A percentile compares a stretch with the other conserved stretches of the same genome.
Evolutionary conservation across 106 monocot species (phyloP).

Genomic region (Agapanthus africanus): DNA sequence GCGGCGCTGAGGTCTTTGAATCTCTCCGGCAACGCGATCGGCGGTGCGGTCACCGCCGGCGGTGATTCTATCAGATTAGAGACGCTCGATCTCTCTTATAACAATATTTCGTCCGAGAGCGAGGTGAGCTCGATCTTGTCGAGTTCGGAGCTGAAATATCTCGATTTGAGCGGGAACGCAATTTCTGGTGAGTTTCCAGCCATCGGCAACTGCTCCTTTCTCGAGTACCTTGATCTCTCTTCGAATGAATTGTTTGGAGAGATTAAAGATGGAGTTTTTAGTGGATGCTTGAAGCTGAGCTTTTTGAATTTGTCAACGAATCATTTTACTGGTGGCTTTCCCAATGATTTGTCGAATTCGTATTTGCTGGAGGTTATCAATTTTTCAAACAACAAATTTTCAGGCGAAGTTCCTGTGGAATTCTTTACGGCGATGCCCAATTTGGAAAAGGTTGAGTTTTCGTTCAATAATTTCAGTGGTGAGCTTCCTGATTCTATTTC

Average conservation of each 20-base stretch:
- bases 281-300: conserved; percentile 22
- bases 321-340: conserved; percentile 47
- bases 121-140: conserved; percentile 38
- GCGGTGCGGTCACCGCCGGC: background rate
- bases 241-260: conserved; percentile 44
- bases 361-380: conserved; percentile 33
- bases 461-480: conserved; percentile 51
- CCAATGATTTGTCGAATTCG: conserved; percentile 32
- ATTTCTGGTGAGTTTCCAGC: conserved; percentile 40
- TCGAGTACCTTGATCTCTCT: conserved; percentile 48
- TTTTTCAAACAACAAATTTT: conserved; percentile 61
- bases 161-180: conserved; percentile 40
- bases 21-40: conserved; percentile 18
- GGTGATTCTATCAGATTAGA: conserved; percentile 18
- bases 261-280: conserved; percentile 24
- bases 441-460: conserved; percentile 29
- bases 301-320: conserved; percentile 56
- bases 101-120: no score
- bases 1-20: conserved; percentile 11
- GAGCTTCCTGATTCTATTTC: conserved; percentile 24
- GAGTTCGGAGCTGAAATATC: conserved; percentile 1
- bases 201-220: conserved; percentile 31
- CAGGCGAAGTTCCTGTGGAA: conserved; percentile 46
- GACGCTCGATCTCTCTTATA: conserved; percentile 59
- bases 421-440: background rate